Base-by-base conservation (phyloP, 83 land plant species). In the Diphasiastrum complanatum region DNA sequence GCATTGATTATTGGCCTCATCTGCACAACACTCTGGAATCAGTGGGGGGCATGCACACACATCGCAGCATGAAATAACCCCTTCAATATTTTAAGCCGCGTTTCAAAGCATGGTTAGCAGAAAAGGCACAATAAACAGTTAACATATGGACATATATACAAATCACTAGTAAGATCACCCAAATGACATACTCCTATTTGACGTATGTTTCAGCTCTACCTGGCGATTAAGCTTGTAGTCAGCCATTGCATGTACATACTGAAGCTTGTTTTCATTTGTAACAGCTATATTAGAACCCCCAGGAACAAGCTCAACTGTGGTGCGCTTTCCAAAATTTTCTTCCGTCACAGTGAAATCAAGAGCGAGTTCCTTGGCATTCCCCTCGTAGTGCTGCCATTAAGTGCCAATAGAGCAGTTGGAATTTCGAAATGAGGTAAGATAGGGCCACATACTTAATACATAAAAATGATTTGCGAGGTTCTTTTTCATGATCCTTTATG, bases 181-280 rank as follows among this genome's bases (percentile, higher is more conserved):
- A 35, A 58, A 28, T 4, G 0, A 24, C 23, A n/a, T 32, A 43
- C 16, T 31, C 11, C 24, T 32, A 24, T 31, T 11, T 57, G 29
- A 25, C 28, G 49, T 10, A 61, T 28, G 26, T 27, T 28, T 32
- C 10, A 36, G 14, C 55, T 47, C 33, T 25, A 85, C 96, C 79
- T 86, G 91, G 3, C 85, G 82, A 47, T 91, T 91, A 18, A 91
- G 90, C 69, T 91, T 91, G 62, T 84, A 91, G 41, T 91, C 97
- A 28, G 97, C 89, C 64, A 91, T 81, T 18, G 95, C 97, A 77
- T 91, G 83, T 40, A 91, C 78, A 69, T 91, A 91, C 65, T 87
- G 97, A 60, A 87, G 67, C 70, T 85, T 91, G 62, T 91, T 91
- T 26, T 87, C 97, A 77, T 84, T 80, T 58, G 87, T 85, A n/a